Percentiles rank a stretch among this genome's conserved stretches.
Evolutionary conservation across 2,329 filamentous ascomycete species (phyloP).

Genomic region (Verruconis gallopava): DNA sequence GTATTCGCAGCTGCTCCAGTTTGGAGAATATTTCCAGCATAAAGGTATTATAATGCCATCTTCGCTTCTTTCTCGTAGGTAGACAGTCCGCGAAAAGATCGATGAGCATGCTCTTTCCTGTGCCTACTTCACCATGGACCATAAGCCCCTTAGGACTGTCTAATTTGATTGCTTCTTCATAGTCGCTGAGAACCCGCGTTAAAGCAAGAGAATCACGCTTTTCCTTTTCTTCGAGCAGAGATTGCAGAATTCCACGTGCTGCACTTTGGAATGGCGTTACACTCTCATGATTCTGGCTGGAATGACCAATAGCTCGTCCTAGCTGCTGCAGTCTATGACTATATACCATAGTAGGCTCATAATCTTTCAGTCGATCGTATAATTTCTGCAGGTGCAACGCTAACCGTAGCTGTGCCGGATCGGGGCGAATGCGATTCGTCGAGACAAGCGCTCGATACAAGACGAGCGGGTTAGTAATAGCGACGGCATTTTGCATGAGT

Average conservation of each 20-base stretch:
- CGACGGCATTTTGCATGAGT: conserved; percentile 17
- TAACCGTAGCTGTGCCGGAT: conserved; percentile 59
- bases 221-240: conserved; percentile 40
- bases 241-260: conserved; percentile 38
- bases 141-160: conserved; percentile 63
- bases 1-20: conserved; percentile 49
- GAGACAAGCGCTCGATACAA: conserved; percentile 61
- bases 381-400: conserved; percentile 67
- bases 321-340: conserved; percentile 50
- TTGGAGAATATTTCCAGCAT: conserved; percentile 68
- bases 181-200: conserved; percentile 53
- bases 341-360: conserved; percentile 60
- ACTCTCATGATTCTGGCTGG: conserved; percentile 14
- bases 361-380: conserved; percentile 64
- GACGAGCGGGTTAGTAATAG: conserved; percentile 56
- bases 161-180: conserved; percentile 58
- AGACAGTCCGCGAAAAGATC: conserved; percentile 69
- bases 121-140: conserved; percentile 70
- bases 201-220: conserved; percentile 45
- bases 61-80: conserved; percentile 57
- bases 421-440: conserved; percentile 52
- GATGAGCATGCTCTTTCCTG: conserved; percentile 74
- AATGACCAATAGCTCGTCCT: conserved; percentile 30
- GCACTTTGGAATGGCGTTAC: conserved; percentile 15
- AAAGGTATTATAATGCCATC: conserved; percentile 79